phyloP scores from a whole-genome alignment of 106 monocot species.

The Phalaenopsis equestris region DNA sequence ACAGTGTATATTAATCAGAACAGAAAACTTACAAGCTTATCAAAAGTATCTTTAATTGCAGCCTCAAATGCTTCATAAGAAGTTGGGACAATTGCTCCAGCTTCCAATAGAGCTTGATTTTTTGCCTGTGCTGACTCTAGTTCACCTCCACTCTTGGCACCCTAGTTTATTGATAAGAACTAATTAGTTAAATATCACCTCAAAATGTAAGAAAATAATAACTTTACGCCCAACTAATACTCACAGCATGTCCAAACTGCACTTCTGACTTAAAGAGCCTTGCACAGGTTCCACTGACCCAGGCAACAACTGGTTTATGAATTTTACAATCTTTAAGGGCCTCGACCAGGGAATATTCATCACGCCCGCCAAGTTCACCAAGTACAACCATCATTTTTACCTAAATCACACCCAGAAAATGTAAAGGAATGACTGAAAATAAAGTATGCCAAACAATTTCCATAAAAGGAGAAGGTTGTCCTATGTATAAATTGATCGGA shows the following conservation, averaged over 20 bases:
- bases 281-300: slow-evolving; percentile 99
- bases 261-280: slow-evolving; percentile 95
- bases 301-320: slow-evolving; percentile 97
- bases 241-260: slow-evolving; percentile 98
- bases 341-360: slow-evolving; percentile 94
- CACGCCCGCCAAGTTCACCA: slow-evolving; percentile 88
- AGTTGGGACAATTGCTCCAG: slow-evolving; percentile 92
- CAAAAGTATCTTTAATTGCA: slow-evolving; percentile 80
- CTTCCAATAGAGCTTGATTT: slow-evolving; percentile 82
- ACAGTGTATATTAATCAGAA: background rate
- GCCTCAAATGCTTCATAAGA: slow-evolving; percentile 88
- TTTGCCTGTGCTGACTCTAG: slow-evolving; percentile 96
- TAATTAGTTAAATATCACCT: background rate
- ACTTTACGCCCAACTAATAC: slow-evolving; percentile 16
- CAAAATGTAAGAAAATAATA: background rate
- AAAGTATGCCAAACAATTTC: background rate
- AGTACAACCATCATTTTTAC: slow-evolving; percentile 97
- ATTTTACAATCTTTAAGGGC: slow-evolving; percentile 83
- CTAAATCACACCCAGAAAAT: slow-evolving; percentile 25
- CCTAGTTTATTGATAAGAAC: slow-evolving; percentile 29
- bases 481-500: background rate
- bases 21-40: slow-evolving; percentile 59
- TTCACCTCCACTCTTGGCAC: slow-evolving; percentile 97
- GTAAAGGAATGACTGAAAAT: background rate
- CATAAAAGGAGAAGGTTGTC: background rate